Base-by-base conservation (phyloP, 2,329 filamentous ascomycete species). In the Penicillium psychrosexuale region DNA sequence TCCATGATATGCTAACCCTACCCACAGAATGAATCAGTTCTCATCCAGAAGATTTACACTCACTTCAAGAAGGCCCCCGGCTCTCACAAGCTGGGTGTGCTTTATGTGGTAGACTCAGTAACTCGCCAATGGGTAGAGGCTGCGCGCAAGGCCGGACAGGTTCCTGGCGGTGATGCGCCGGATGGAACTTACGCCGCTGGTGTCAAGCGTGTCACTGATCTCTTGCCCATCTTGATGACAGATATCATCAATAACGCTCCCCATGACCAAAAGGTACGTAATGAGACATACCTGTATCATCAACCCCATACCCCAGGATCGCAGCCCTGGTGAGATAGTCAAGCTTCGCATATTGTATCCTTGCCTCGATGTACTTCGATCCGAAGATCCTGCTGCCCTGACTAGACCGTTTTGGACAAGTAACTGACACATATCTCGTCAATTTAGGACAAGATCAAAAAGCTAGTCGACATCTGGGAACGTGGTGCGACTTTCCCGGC, bases 51-150 rank as follows among this genome's bases (percentile, higher is more conserved):
- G 75, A 88, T 99, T 70, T 96, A 90, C 78, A 95, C 92, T 63
- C 92, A 97, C 71, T 95, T 97, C 83, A 96, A 95, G 77, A 96
- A 94, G 77, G 88, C 92, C 65, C 90, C 91, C 57, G 86, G 86
- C 73, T 96, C 91, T 73, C 93, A 99, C 84, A 99, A 99, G 79
- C 84, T 99, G 76, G 94, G 94, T 78, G 92, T 97, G 72, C 87
- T 99, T 79, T 99, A 99, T 87, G 92, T 97, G 79, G 90, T 99
- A 92, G 94, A 99, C 83, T 96, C 93, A 81, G 92, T 99, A 84
- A 93, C 92, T 75, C 91, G 94, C 78, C 93, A 95, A 80, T 99
- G 94, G 93, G 86, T 96, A 80, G 93, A 97, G 75, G 89, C 91
- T 77, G 93, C 94, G 70, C 94, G 92, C 78, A 84, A 87, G 70